Evolutionary conservation across 306 rosid species (phyloP), one percentile per base, ranked within the genome.

Genomic region (Quillaja saponaria): DNA sequence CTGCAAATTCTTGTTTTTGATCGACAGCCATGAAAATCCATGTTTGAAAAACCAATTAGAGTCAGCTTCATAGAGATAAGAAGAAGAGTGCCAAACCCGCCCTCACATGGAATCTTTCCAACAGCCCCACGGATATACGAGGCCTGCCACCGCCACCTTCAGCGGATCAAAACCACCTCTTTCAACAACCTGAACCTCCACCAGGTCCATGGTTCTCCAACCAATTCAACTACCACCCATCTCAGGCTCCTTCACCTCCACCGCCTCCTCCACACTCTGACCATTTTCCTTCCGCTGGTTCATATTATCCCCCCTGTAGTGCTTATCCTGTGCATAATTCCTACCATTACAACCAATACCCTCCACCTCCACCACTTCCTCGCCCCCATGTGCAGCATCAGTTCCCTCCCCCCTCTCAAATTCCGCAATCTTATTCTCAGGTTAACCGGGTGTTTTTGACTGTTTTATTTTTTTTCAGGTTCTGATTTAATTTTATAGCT

Each of bases 221-320:
- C 66, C 99, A 89, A 77, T 85, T 78, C 68, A 96, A 92, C 71
- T 88, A 82, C 76, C 88, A 76, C 63, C 58, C 86, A n/a, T 77
- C 87, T 13, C 94, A 84, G 11, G 53, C 87, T 12, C 89, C 96
- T 18, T 78, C 88, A 3, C 90, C 95, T 54, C 87, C 84, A 0
- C 86, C 81, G 1, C 75, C 69, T 48, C 73, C 67, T 25, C 54
- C 59, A 56, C 73, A 65, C 42, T 37, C 77, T 7, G 77, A 72
- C 46, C 68, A 66, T 45, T 61, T 41, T 21, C 84, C 85, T 18
- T 80, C 80, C 2, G 55, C 75, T 10, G 78, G 74, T 16, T 61
- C 77, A 5, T 72, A 65, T 19, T 76, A 69, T 75, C 70, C 84
- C 6, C 81, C 73, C 38, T 55, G 86, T 15, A 85, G 81, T 13